Evolutionary conservation across 2,329 filamentous ascomycete species (phyloP).

Genomic region (Pseudocercospora macadamiae): DNA sequence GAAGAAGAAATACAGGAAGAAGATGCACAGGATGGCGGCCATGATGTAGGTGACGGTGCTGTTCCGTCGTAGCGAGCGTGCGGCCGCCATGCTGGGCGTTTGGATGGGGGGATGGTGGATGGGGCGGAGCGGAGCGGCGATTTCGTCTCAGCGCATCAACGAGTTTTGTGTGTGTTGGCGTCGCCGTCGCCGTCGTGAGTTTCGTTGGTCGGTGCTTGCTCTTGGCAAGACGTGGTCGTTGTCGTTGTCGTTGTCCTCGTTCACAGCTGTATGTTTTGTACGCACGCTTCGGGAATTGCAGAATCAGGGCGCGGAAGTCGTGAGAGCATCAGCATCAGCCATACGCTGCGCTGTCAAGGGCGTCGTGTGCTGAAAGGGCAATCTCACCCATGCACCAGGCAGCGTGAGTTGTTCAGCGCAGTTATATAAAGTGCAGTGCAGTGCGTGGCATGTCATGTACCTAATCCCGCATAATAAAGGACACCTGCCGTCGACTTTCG

Average conservation of each 20-base stretch:
- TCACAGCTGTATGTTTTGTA: too few relatives aligned
- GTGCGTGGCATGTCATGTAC: too few relatives aligned
- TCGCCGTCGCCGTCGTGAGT: background rate
- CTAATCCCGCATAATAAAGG: too few relatives aligned
- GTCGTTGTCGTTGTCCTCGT: too few relatives aligned
- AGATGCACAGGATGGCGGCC: slow-evolving; percentile 70
- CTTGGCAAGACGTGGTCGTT: too few relatives aligned
- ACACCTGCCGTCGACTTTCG: too few relatives aligned
- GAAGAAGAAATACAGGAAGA: slow-evolving; percentile 55
- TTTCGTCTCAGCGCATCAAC: too few relatives aligned
- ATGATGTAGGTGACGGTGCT: slow-evolving; percentile 76
- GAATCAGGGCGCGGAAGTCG: too few relatives aligned
- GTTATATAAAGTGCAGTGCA: background rate
- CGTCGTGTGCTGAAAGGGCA: background rate
- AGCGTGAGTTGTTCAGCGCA: background rate
- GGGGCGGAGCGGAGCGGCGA: background rate
- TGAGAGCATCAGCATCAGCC: too few relatives aligned
- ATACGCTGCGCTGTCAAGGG: background rate
- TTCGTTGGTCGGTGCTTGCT: background rate
- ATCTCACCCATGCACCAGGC: background rate
- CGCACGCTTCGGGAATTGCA: too few relatives aligned
- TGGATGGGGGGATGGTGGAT: background rate
- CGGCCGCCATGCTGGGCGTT: slow-evolving; percentile 55
- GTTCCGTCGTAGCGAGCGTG: slow-evolving; percentile 74
- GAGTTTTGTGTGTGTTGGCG: too few relatives aligned